Base-by-base conservation (phyloP, 2,329 filamentous ascomycete species). In the Paraconiothyrium sp. region DNA sequence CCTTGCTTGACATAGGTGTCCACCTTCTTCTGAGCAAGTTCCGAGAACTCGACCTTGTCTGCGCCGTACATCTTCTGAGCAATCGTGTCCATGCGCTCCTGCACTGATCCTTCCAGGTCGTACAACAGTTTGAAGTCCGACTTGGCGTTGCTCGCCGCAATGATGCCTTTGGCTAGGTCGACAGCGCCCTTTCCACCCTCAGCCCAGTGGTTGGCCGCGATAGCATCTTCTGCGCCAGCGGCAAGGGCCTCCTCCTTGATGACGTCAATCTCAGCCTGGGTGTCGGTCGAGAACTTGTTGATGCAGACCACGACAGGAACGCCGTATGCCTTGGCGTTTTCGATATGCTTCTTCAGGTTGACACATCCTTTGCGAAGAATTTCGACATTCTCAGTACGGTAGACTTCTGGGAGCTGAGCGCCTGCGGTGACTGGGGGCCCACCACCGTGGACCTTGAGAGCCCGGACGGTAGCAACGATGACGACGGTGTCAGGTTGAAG, bases 211-310 rank as follows among this genome's bases (percentile, higher is more conserved):
- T 97, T 97, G 14, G 95, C 91, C 52, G 94, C 86, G 71, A 99
- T 92, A 56, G 95, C 95, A 76, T 97, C 94, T 77, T 96, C 92
- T 16, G 95, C 95, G 60, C 95, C 95, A 4, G 95, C 95, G 51
- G 93, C 89, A 65, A 97, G 88, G 49, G 95, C 90, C 78, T 97
- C 94, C 78, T 98, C 93, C 60, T 92, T 90, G 70, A 99, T 89
- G 64, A 95, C 91, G 41, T 90, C 88, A 63, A 97, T 90, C 78
- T 99, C 95, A 57, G 94, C 94, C 14, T 94, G 90, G 2, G 94
- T 97, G 76, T 99, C 95, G 6, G 93, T 97, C 64, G 91, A 87
- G 79, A 99, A 97, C 79, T 92, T 93, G 86, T 99, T 99, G 84
- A 99, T 95, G 56, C 94, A 95, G 14, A 99, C 94, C 16, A 99